These are phyloP conservation scores for Xerocomellus amylosporus DNA, from an alignment of 768 basidiomycete species.

Conservation along the genomic window DNA sequence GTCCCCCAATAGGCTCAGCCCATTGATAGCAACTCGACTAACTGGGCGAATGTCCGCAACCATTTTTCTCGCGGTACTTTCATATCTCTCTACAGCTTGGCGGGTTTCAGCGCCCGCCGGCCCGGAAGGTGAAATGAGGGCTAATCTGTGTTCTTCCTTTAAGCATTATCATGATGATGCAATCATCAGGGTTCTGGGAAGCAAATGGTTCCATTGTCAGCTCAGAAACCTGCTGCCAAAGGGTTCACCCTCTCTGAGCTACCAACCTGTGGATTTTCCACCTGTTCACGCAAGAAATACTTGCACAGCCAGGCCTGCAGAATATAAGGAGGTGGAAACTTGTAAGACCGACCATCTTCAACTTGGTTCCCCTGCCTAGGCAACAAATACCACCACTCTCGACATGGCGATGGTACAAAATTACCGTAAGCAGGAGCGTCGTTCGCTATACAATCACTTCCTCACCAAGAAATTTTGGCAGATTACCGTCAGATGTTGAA, in stretches of 20 bases:
- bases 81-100: constrained; percentile 24
- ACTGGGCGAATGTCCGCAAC: not conserved
- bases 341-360: not conserved
- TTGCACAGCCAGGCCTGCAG: constrained; percentile 7
- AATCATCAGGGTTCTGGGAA: not conserved
- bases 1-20: not conserved
- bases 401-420: constrained; percentile 3
- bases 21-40: not conserved
- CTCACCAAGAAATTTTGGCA: constrained; percentile 4
- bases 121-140: not conserved
- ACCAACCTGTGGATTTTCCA: constrained; percentile 26
- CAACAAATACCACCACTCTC: not conserved
- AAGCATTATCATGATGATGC: not conserved
- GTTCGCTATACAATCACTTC: not conserved
- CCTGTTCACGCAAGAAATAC: constrained; percentile 5
- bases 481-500: constrained; percentile 24
- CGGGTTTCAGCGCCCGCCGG: constrained; percentile 8
- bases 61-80: not conserved
- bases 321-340: constrained; percentile 15
- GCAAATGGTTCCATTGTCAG: not conserved
- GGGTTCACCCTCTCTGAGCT: not conserved
- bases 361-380: not conserved
- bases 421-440: constrained; percentile 9
- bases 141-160: not conserved
- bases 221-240: constrained; percentile 4